phyloP scores from a whole-genome alignment of 1,284 basidiomycete species.

The Porogramme epimiltina region DNA sequence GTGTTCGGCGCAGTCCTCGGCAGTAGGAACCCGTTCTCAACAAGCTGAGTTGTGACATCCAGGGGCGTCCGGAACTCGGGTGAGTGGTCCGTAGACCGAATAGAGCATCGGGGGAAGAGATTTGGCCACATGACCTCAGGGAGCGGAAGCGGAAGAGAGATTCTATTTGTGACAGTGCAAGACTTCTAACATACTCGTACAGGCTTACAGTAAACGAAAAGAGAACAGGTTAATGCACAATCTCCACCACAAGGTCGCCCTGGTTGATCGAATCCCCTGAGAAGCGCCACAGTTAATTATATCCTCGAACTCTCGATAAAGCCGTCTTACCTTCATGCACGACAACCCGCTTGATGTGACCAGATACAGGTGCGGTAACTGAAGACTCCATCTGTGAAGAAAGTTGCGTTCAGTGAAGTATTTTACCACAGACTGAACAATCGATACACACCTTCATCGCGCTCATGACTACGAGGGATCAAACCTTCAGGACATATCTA shows the following conservation, averaged over 20 bases:
- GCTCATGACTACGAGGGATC: conserved; percentile 61
- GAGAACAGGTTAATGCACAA: conserved; percentile 59
- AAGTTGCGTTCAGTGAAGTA: conserved; percentile 21
- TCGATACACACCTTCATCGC: conserved; percentile 77
- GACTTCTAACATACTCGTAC: conserved; percentile 26
- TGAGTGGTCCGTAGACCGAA: conserved; percentile 8
- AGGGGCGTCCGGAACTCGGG: conserved; percentile 13
- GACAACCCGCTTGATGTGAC: conserved; percentile 90
- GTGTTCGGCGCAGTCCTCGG: conserved; percentile 1
- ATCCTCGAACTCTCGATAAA: conserved; percentile 9
- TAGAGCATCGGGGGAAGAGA: conserved; percentile 1
- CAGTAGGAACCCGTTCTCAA: not conserved
- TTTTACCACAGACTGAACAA: no score
- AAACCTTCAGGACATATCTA: conserved; percentile 10
- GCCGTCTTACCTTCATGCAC: conserved; percentile 74
- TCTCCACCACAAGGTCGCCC: conserved; percentile 86
- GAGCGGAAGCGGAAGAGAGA: not conserved
- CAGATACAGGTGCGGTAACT: conserved; percentile 93
- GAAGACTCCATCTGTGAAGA: conserved; percentile 87
- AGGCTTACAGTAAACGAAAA: conserved; percentile 12
- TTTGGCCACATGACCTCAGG: conserved; percentile 12
- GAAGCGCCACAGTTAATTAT: conserved; percentile 13
- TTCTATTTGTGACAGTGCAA: conserved; percentile 14
- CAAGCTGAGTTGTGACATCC: conserved; percentile 5
- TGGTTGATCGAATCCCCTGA: conserved; percentile 87